Percentiles rank a stretch among this genome's conserved stretches.
Conservation (phyloP, 441 rosid species). For the Adansonia madagascariensis region DNA sequence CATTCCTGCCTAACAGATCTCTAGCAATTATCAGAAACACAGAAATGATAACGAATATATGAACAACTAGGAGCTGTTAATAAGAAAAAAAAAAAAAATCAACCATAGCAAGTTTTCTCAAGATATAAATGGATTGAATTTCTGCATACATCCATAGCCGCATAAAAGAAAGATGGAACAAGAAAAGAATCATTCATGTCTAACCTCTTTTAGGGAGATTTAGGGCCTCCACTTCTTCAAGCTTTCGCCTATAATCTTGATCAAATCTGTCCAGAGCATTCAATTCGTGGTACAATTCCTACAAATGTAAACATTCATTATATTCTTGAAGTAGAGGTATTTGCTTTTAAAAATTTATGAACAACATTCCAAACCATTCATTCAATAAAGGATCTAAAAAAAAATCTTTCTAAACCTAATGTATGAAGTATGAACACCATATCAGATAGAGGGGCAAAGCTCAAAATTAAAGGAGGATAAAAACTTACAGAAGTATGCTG, state of each 20-base stretch:
- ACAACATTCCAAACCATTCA: neutral
- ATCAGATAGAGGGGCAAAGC: conserved; percentile 9
- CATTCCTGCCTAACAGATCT: conserved; percentile 6
- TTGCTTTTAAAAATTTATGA: no score
- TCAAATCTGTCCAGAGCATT: conserved; percentile 85
- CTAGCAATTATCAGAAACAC: conserved; percentile 18
- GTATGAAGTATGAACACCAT: neutral
- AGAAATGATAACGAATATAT: neutral
- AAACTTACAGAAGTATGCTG: conserved; percentile 78
- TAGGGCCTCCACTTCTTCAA: conserved; percentile 72
- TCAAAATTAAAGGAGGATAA: neutral
- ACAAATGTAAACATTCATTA: conserved; percentile 33
- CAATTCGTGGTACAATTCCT: conserved; percentile 88
- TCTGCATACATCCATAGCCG: neutral
- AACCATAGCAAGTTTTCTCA: neutral
- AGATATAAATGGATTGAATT: neutral
- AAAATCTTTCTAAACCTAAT: neutral
- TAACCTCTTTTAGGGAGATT: conserved; percentile 77
- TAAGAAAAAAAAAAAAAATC: neutral
- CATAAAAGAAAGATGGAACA: conserved; percentile 10
- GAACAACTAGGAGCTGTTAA: conserved; percentile 5
- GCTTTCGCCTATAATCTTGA: conserved; percentile 66
- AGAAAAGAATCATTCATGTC: conserved; percentile 24
- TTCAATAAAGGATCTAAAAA: neutral
- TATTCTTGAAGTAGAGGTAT: conserved; percentile 19